Base-by-base conservation (phyloP, 345 rosid species). In the Brassica napus region DNA sequence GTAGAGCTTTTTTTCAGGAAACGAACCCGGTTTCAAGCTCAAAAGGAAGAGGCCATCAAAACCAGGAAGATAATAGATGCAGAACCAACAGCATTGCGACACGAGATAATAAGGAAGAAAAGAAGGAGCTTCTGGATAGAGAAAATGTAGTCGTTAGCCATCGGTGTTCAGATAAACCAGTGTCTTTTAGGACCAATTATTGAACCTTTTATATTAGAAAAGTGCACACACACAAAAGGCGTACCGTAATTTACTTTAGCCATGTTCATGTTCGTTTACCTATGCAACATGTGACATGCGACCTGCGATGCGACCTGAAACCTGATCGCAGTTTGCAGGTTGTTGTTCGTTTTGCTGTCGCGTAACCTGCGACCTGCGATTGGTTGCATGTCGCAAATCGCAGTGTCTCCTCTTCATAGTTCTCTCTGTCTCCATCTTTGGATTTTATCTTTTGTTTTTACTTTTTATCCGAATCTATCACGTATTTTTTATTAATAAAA, bases 31-130 rank as follows among this genome's bases (percentile, higher is more conserved):
- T 65, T 34, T 65, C 68, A 6, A 65, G 68, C 68, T 65, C 68
- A 65, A 65, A 65, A 16, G 68, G 68, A 34, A 65, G 68, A 65
- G 68, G 68, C 68, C 49, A 16, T 65, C 49, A 65, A 34, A 65
- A 65, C 68, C 68, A 65, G 68, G 68, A 65, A 65, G 28, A 65
- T 34, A 7, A 1, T 34, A 16, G 68, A 65, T 42, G 68, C 26
- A 65, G 68, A 34, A 34, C 16, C 49, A 34, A 37, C 49, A 16
- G 8, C 26, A 34, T 34, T 65, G 68, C 11, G 14, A 16, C 47
- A 65, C 28, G 21, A 34, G 68, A 65, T 34, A 34, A 34, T 0
- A 34, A 34, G 68, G 32, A 64, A 12, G 16, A 32, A 3, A 15
- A 8, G 26, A 32, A 32, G 44, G 24, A 65, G 12, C 16, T 18